Base-by-base conservation (phyloP, 2,329 filamentous ascomycete genomes). In the Aspergillus viridinutans region DNA sequence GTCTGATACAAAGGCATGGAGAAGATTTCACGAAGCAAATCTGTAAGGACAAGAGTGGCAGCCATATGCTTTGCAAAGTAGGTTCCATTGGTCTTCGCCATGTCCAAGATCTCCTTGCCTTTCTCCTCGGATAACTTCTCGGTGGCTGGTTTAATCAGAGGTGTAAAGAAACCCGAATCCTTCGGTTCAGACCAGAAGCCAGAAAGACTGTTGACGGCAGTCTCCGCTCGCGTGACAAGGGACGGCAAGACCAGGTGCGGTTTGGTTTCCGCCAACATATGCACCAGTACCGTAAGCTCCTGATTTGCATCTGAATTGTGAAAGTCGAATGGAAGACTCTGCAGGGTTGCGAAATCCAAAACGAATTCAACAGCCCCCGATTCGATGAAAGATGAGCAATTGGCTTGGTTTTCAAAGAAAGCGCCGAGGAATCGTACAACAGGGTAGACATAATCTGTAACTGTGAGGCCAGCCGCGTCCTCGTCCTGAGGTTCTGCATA, bases 191-290 rank as follows among this genome's bases (percentile, higher is more conserved):
- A 67, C 61, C 88, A 80, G 54, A 97, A 81, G 3, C 87, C 84
- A 57, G 85, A 78, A 12, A 97, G 78, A 21, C 81, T 80, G 62
- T 90, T 82, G 53, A 95, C 77, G 4, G 89, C 85, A 50, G 79
- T 76, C 65, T 93, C 87, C 14, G 89, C 84, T 50, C 92, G 87
- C 61, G 85, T 85, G 57, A 97, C 78, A 28, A 99, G 76, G 4
- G 90, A 90, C 0, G 93, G 92, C 7, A 99, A 79, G 1, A 92
- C 87, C 21, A 95, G 80, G 64, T 93, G 85, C 1, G 92, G 87
- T 58, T 90, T 90, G 26, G 86, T 83, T 65, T 97, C 93, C 6
- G 92, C 85, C 61, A 97, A 82, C 61, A 88, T 83, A 61, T 90
- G 85, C 51, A 96, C 80, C 10, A 96, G 87, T 38, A 85, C 83